Percentiles rank a stretch among this genome's conserved stretches.
phyloP scores from a whole-genome alignment of 2,329 filamentous ascomycete genomes.

The Colletotrichum lentis region DNA sequence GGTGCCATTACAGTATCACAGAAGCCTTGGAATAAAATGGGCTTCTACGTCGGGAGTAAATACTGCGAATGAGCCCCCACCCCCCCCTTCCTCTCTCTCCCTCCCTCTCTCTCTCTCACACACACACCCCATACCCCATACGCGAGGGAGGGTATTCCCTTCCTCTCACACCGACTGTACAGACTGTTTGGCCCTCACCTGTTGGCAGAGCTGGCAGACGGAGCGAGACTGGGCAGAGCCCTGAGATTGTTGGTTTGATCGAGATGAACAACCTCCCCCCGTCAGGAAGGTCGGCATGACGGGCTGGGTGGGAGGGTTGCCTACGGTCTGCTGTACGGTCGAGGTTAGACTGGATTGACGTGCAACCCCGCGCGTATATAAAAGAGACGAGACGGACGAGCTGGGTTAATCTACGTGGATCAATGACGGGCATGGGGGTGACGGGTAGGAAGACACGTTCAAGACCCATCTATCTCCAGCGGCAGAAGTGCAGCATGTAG shows the following conservation, averaged over 20 bases:
- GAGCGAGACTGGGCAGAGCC: neutral
- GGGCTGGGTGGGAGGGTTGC: no score
- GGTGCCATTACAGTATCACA: neutral
- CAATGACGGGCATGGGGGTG: neutral
- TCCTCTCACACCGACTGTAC: no score
- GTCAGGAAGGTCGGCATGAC: no score
- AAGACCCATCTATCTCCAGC: neutral
- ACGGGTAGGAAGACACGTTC: no score
- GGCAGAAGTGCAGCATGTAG: neutral
- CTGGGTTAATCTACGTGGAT: conserved; percentile 4
- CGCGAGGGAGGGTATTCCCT: neutral
- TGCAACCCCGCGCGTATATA: neutral
- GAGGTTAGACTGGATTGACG: neutral
- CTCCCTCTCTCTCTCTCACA: no score
- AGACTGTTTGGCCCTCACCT: no score
- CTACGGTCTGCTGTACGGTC: neutral
- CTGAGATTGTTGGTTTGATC: neutral
- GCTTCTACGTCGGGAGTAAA: neutral
- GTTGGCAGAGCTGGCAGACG: neutral
- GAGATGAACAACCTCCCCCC: neutral
- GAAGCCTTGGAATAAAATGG: conserved; percentile 3
- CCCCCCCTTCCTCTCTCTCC: no score
- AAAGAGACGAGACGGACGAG: neutral
- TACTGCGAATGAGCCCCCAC: conserved; percentile 1
- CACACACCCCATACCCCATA: neutral